Evolutionary conservation across 2,329 filamentous ascomycete genomes (phyloP).

Genomic region (Bipolaris zeicola): DNA sequence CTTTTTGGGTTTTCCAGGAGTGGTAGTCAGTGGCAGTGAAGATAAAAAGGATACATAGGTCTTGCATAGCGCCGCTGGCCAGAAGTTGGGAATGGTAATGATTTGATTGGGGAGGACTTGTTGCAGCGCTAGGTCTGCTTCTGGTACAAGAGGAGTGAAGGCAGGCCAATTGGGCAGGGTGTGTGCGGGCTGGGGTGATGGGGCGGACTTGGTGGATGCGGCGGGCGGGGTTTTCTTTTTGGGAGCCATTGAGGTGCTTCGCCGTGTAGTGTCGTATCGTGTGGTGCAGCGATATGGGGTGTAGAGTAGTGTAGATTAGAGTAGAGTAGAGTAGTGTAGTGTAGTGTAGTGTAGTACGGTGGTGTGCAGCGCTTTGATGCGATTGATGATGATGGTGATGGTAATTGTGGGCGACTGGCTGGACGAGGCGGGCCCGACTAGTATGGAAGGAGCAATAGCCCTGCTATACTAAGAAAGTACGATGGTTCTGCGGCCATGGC

Average conservation of each 20-base stretch:
- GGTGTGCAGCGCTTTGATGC: no score
- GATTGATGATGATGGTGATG: no score
- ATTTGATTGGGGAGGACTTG: slow-evolving; percentile 69
- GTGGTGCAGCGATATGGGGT: no score
- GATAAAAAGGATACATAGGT: slow-evolving; percentile 76
- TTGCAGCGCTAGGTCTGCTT: slow-evolving; percentile 66
- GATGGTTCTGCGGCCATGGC: background rate
- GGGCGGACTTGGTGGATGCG: slow-evolving; percentile 3
- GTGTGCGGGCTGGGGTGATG: slow-evolving; percentile 8
- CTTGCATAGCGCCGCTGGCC: slow-evolving; percentile 75
- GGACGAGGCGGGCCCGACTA: no score
- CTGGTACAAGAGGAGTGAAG: slow-evolving; percentile 71
- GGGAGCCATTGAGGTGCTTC: slow-evolving; percentile 31
- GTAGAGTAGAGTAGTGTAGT: no score
- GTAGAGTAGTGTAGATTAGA: no score
- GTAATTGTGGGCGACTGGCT: no score
- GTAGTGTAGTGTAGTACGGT: no score
- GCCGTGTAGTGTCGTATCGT: background rate
- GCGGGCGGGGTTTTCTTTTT: slow-evolving; percentile 36
- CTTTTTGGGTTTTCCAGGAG: slow-evolving; percentile 76
- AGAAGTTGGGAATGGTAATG: slow-evolving; percentile 73
- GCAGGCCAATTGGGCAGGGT: slow-evolving; percentile 69
- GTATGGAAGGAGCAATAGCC: no score
- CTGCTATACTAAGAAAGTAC: no score
- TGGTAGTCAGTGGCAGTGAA: slow-evolving; percentile 74